A percentile compares a stretch with the other conserved stretches of the same genome.
phyloP scores from a whole-genome alignment of 2,329 filamentous ascomycete species.

The Apiospora koreana region DNA sequence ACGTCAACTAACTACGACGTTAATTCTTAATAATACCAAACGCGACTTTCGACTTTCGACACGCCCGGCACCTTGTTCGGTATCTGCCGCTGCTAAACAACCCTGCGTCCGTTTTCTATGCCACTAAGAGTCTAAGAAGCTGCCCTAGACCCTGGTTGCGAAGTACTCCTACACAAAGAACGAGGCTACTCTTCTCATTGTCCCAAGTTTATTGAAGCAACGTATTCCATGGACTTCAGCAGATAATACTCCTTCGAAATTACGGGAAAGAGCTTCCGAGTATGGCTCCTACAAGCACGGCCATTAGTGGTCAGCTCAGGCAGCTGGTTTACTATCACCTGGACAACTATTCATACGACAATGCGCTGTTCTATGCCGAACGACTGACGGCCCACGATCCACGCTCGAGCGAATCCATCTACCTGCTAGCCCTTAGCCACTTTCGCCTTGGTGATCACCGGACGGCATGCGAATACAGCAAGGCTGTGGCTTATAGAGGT shows the following conservation, averaged over 20 bases:
- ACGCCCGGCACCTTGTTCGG: not conserved
- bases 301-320: constrained; percentile 54
- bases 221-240: constrained; percentile 37
- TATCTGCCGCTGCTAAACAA: not conserved
- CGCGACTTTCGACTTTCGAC: not conserved
- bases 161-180: not conserved
- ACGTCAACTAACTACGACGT: not conserved
- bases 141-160: not conserved
- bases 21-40: not conserved
- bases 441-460: constrained; percentile 80
- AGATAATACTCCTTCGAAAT: constrained; percentile 20
- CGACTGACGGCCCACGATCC: constrained; percentile 83
- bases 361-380: constrained; percentile 91
- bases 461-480: constrained; percentile 82
- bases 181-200: not conserved
- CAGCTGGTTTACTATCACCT: constrained; percentile 70
- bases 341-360: constrained; percentile 86
- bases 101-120: not conserved
- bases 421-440: constrained; percentile 83
- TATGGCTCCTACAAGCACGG: constrained; percentile 56
- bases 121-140: not conserved
- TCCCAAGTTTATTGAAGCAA: not conserved
- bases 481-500: constrained; percentile 68
- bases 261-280: constrained; percentile 8
- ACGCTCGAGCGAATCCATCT: constrained; percentile 75